A percentile compares a stretch with the other conserved stretches of the same genome.
These are phyloP conservation scores for Chondrus crispus DNA, from an alignment of 23 red algal genomes.

Conservation along the genomic window DNA sequence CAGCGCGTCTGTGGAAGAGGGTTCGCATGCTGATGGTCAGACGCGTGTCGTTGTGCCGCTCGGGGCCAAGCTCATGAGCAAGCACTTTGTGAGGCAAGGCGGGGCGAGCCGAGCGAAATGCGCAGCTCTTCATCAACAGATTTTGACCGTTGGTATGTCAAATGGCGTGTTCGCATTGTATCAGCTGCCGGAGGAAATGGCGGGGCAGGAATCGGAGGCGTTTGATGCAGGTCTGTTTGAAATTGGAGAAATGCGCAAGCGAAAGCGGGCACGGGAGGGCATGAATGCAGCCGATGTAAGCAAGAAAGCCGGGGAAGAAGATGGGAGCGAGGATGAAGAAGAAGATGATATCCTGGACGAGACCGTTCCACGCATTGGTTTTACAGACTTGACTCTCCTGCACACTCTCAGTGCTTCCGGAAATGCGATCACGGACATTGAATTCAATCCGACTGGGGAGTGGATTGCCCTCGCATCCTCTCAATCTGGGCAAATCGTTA, in stretches of 20 bases:
- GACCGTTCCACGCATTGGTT: background rate
- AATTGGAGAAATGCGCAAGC: background rate
- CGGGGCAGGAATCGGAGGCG: constrained; percentile 41
- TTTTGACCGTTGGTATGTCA: constrained; percentile 65
- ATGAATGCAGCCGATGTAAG: background rate
- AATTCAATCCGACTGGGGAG: constrained; percentile 72
- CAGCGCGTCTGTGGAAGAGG: background rate
- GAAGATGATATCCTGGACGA: background rate
- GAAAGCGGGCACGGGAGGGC: background rate
- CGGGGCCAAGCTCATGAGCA: constrained; percentile 49
- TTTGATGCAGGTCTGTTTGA: constrained; percentile 69
- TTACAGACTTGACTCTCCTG: constrained; percentile 55
- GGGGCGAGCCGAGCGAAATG: constrained; percentile 22
- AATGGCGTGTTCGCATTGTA: constrained; percentile 83
- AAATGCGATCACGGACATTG: constrained; percentile 38
- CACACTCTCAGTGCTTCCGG: constrained; percentile 69
- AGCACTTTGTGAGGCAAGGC: constrained; percentile 73
- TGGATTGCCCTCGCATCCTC: constrained; percentile 85
- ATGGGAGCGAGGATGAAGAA: background rate
- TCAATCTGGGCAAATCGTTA: constrained; percentile 57
- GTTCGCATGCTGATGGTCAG: background rate
- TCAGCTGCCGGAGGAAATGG: constrained; percentile 67
- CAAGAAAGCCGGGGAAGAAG: background rate
- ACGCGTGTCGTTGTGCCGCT: constrained; percentile 28
- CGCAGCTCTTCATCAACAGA: constrained; percentile 30